Evolutionary conservation across 805 yeast genomes (phyloP), one percentile per base, ranked within the genome.

Genomic region (Wickerhamomyces hampshirensis): DNA sequence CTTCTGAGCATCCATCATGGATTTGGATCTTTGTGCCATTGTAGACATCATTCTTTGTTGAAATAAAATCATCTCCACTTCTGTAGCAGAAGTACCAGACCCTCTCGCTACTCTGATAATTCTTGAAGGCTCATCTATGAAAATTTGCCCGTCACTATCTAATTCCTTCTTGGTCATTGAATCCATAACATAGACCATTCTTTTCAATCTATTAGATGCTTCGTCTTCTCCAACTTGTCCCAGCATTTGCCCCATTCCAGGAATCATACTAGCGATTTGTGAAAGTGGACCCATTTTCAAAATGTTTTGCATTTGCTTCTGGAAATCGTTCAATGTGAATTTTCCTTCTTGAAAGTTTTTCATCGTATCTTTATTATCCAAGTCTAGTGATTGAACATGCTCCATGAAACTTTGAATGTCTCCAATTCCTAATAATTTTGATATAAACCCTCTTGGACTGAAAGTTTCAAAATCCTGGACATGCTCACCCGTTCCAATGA

Each of bases 401-500:
- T 91, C 98, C 73, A 93, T 79, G 48, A 91, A 73, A 23, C 95
- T 88, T 60, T 86, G 95, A 40, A 91, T 77, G 60, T 91, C 98
- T 40, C 98, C 98, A 53, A 93, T 89, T 5, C 98, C 98, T 39
- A 91, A 69, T 39, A 91, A 68, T 60, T 88, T 88, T n/a, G 95
- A 84, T 28, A 91, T 77, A 60, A 93, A 91, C 39, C 88, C 80
- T 46, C 79, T 75, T 18, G 98, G 96, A 17, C 93, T 81, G 59
- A 91, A 91, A 32, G 84, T 77, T 61, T 93, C 98, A 42, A 91
- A 73, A 58, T 91, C 98, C 38, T 83, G 84, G 26, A 89, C 84
- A 56, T 93, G 98, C 61, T 91, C 98, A 57, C 98, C 98, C 3
- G 98, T 91, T 75, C 98, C 98, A 41, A 91, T 93, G 56, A 91